Evolutionary conservation across 805 yeast genomes (phyloP).

Genomic region (Candida dendrica): DNA sequence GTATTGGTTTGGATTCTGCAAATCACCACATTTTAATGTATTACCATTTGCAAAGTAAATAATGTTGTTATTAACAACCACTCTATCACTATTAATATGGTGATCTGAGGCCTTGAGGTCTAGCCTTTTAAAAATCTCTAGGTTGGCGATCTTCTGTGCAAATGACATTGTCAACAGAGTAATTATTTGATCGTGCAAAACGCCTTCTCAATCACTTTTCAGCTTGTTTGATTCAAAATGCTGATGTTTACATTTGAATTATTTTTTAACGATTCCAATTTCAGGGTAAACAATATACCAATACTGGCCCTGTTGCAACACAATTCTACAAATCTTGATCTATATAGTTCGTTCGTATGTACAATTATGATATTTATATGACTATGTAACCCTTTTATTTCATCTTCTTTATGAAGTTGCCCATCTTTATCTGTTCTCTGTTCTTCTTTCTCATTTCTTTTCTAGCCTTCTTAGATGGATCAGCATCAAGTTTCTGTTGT

Average conservation of each 20-base stretch:
- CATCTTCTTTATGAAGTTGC: conserved; percentile 63
- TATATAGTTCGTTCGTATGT: not conserved
- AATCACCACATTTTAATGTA: conserved; percentile 12
- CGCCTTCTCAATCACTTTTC: too few relatives aligned
- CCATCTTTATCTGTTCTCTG: conserved; percentile 63
- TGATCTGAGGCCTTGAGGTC: not conserved
- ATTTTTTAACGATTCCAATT: not conserved
- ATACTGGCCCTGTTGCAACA: too few relatives aligned
- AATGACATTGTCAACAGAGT: not conserved
- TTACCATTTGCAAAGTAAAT: conserved; percentile 12
- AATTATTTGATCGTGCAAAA: too few relatives aligned
- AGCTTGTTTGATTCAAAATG: not conserved
- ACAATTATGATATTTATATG: conserved; percentile 1
- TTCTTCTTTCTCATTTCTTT: conserved; percentile 63
- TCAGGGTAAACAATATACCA: not conserved
- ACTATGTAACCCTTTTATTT: not conserved
- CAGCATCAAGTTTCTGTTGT: conserved; percentile 45
- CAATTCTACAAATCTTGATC: not conserved
- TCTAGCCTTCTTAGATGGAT: conserved; percentile 62
- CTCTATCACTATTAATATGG: conserved; percentile 1
- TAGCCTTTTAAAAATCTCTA: not conserved
- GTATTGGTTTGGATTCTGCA: conserved; percentile 5
- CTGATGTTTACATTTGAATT: too few relatives aligned
- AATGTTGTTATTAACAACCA: conserved; percentile 11
- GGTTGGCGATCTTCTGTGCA: not conserved